Evolutionary conservation across 129 eudicot genomes (phyloP).

Genomic region (Rutidosis leptorrhynchoides): DNA sequence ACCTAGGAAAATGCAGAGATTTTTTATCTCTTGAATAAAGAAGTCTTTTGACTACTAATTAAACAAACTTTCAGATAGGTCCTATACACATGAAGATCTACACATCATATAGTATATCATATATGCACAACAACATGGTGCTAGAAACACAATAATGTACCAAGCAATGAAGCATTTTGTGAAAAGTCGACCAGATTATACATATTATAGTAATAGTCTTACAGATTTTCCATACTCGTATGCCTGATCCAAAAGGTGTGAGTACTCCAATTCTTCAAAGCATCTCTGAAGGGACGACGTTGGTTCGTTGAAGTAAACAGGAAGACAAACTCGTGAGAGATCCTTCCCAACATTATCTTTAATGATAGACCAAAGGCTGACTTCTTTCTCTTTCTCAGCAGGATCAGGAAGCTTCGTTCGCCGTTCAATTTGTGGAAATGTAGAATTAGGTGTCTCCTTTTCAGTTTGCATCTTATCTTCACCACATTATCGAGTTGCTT

Average conservation of each 20-base stretch:
- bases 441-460: no score
- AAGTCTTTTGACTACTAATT: no score
- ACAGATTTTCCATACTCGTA: slow-evolving; percentile 77
- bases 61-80: no score
- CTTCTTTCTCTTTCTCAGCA: slow-evolving; percentile 69
- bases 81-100: no score
- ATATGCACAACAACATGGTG: no score
- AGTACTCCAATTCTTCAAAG: slow-evolving; percentile 81
- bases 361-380: slow-evolving; percentile 86
- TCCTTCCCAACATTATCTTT: slow-evolving; percentile 87
- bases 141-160: no score
- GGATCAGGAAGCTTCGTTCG: slow-evolving; percentile 79
- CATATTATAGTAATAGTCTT: no score
- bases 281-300: slow-evolving; percentile 79
- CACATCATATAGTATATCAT: no score
- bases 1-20: no score
- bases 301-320: slow-evolving; percentile 85
- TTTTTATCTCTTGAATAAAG: no score
- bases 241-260: slow-evolving; percentile 77
- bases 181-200: no score
- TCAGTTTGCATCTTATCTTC: slow-evolving; percentile 9
- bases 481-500: slow-evolving; percentile 27
- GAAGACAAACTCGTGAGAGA: slow-evolving; percentile 75
- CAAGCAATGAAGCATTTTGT: no score
- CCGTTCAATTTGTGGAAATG: slow-evolving; percentile 48